Percentiles rank a stretch among this genome's conserved stretches.
These are phyloP conservation scores for Teunomyces cretensis DNA, from an alignment of 805 yeast species.

Conservation along the genomic window DNA sequence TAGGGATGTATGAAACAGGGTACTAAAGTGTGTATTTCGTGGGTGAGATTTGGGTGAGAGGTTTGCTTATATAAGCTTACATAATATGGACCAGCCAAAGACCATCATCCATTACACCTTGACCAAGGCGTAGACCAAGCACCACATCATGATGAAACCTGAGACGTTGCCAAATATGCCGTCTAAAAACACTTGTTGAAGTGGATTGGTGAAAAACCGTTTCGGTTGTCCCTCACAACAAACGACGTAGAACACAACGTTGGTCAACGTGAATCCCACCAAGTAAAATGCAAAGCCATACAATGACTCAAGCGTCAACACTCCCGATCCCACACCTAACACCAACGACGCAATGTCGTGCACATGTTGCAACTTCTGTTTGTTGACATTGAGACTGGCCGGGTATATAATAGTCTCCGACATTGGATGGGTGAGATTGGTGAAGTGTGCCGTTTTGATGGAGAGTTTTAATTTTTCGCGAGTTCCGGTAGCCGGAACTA, in stretches of 20 bases:
- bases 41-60: constrained; percentile 1
- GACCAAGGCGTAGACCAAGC: constrained; percentile 44
- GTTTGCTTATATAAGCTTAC: constrained; percentile 2
- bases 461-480: not conserved
- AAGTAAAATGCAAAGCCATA: constrained; percentile 37
- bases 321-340: constrained; percentile 42
- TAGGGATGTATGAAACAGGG: not conserved
- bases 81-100: not conserved
- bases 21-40: not conserved
- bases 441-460: not conserved
- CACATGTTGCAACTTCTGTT: constrained; percentile 26
- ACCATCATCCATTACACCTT: constrained; percentile 12
- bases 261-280: constrained; percentile 32
- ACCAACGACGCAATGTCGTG: constrained; percentile 39
- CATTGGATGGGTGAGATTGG: constrained; percentile 1
- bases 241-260: constrained; percentile 24
- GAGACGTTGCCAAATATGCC: constrained; percentile 33
- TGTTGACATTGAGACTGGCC: constrained; percentile 30
- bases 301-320: constrained; percentile 36
- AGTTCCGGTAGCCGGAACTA: not conserved
- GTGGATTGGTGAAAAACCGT: constrained; percentile 25
- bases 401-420: constrained; percentile 17
- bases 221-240: constrained; percentile 33
- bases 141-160: constrained; percentile 49
- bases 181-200: constrained; percentile 33